Evolutionary conservation across 2,329 filamentous ascomycete genomes (phyloP).

Genomic region (Fusarium verticillioides): DNA sequence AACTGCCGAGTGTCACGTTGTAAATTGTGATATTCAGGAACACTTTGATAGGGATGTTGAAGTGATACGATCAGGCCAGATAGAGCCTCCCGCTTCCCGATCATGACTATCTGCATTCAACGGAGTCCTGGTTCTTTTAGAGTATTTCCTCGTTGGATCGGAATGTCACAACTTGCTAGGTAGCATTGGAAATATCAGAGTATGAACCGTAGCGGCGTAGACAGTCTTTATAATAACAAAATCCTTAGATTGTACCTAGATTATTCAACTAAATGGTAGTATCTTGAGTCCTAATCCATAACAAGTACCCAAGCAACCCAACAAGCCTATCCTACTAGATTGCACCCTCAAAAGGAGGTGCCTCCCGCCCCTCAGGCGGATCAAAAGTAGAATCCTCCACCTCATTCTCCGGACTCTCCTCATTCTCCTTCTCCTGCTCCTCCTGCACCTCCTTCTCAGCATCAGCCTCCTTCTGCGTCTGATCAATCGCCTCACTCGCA

Average conservation of each 20-base stretch:
- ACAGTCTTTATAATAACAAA: background rate
- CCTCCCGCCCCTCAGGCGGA: background rate
- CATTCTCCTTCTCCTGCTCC: background rate
- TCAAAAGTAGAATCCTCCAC: background rate
- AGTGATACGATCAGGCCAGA: background rate
- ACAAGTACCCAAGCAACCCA: accelerated
- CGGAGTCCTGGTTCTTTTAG: too few species aligned
- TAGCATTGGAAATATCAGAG: too few species aligned
- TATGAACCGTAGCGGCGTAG: too few species aligned
- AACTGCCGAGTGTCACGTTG: constrained; percentile 16
- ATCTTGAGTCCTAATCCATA: background rate
- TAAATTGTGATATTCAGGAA: constrained; percentile 16
- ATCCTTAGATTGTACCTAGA: background rate
- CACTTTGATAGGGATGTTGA: background rate
- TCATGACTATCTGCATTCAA: too few species aligned
- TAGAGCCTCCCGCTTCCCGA: background rate
- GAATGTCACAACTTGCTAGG: too few species aligned
- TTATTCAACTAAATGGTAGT: background rate
- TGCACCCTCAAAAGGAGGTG: background rate
- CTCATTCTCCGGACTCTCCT: background rate
- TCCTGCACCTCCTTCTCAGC: background rate
- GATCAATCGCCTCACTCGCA: background rate
- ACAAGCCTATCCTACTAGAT: background rate
- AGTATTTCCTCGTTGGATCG: too few species aligned
- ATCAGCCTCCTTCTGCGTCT: background rate